A percentile compares a stretch with the other conserved stretches of the same genome.
phyloP scores from a whole-genome alignment of 176 grass and related monocot species.

The Carex scoparia region DNA sequence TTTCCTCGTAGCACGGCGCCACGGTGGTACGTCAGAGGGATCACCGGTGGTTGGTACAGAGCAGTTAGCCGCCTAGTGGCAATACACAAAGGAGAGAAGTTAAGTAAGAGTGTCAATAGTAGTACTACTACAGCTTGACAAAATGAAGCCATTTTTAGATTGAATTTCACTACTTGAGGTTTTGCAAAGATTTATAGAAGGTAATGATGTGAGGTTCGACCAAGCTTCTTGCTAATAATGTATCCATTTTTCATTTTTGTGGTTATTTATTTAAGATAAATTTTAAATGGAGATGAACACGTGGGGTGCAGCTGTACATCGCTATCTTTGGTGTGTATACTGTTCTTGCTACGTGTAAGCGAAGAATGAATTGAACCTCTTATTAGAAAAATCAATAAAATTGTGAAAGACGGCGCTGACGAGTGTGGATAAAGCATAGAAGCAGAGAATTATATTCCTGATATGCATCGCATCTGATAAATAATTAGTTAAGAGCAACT shows the following conservation, averaged over 20 bases:
- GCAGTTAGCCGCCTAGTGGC: neutral
- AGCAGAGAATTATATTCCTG: neutral
- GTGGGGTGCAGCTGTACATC: constrained; percentile 15
- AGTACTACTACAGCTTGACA: neutral
- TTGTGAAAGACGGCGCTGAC: neutral
- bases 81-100: constrained; percentile 17
- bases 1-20: constrained; percentile 20
- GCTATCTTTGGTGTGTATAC: neutral
- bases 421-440: constrained; percentile 2
- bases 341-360: constrained; percentile 12
- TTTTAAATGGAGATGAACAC: neutral
- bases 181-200: neutral
- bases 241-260: neutral
- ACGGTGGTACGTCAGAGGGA: constrained; percentile 25
- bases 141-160: constrained; percentile 9
- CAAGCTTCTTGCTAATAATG: neutral
- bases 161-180: neutral
- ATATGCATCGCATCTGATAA: neutral
- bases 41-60: neutral
- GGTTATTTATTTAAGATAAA: neutral
- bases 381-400: neutral
- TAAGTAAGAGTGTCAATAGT: neutral
- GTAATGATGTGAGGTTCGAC: neutral
- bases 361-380: neutral
- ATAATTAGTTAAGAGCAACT: neutral